A percentile compares a stretch with the other conserved stretches of the same genome.
Evolutionary conservation across 164 flowering plant genomes (phyloP).

Genomic region (Protea cynaroides): DNA sequence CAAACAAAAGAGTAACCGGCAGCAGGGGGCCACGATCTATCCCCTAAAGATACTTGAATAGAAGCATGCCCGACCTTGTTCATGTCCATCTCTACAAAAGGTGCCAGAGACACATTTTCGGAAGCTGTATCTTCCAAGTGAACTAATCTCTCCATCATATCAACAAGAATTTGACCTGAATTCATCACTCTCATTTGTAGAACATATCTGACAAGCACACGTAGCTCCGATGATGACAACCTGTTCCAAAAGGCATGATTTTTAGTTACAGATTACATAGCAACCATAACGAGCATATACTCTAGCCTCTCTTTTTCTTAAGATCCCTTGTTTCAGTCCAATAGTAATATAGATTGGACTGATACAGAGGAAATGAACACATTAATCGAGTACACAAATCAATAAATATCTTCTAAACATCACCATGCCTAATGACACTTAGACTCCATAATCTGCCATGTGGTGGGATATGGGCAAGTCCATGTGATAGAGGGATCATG

Average conservation of each 20-base stretch:
- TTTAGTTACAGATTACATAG: conserved; percentile 4
- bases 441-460: too few species aligned
- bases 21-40: conserved; percentile 88
- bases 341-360: too few species aligned
- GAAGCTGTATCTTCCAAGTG: conserved; percentile 62
- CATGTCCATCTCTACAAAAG: conserved; percentile 93
- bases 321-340: too few species aligned
- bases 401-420: too few species aligned
- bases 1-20: conserved; percentile 87
- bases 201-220: conserved; percentile 71
- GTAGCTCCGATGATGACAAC: conserved; percentile 83
- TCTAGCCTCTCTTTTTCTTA: too few species aligned
- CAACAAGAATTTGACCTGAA: conserved; percentile 70
- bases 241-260: conserved; percentile 31
- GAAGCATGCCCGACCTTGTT: conserved; percentile 92
- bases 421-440: too few species aligned
- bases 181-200: conserved; percentile 67
- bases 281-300: conserved; percentile 4
- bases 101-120: conserved; percentile 84
- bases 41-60: conserved; percentile 70
- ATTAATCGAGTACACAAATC: not conserved
- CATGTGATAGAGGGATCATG: too few species aligned
- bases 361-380: too few species aligned
- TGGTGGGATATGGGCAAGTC: too few species aligned
- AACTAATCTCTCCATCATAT: conserved; percentile 85